These are phyloP conservation scores for Coemansia sp. DNA, from an alignment of 192 early-diverging fungal genomes.

Conservation along the genomic window DNA sequence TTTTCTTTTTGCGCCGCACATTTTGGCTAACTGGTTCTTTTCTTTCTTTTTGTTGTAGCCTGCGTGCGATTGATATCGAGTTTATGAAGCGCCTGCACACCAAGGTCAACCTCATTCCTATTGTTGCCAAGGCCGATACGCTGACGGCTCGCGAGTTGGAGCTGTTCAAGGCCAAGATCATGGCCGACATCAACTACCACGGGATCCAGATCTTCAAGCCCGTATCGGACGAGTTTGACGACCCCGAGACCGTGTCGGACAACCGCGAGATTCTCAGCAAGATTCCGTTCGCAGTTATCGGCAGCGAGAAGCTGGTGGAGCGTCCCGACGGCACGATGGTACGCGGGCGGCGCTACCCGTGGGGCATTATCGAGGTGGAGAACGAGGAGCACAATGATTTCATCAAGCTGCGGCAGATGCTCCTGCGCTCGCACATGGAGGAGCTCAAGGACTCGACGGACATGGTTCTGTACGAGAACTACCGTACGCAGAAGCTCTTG, in stretches of 20 bases:
- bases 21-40: not conserved
- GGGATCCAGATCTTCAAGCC: slow-evolving; percentile 87
- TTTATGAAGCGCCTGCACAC: slow-evolving; percentile 92
- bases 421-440: slow-evolving; percentile 92
- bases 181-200: slow-evolving; percentile 78
- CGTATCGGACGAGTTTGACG: slow-evolving; percentile 78
- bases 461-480: slow-evolving; percentile 89
- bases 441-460: slow-evolving; percentile 95
- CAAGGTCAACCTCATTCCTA: slow-evolving; percentile 85
- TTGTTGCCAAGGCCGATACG: slow-evolving; percentile 89
- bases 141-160: slow-evolving; percentile 78
- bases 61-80: slow-evolving; percentile 90
- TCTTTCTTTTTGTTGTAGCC: slow-evolving; percentile 30
- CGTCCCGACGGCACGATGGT: slow-evolving; percentile 79
- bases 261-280: slow-evolving; percentile 85
- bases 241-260: slow-evolving; percentile 77
- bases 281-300: slow-evolving; percentile 96
- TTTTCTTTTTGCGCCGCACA: slow-evolving; percentile 5
- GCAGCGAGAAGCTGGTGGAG: slow-evolving; percentile 83
- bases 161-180: slow-evolving; percentile 82
- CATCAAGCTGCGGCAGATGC: slow-evolving; percentile 89
- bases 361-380: slow-evolving; percentile 97
- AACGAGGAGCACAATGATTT: slow-evolving; percentile 97
- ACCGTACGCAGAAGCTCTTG: slow-evolving; percentile 90
- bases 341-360: slow-evolving; percentile 87